Conservation (phyloP, 257 asterid species). For the Petrea volubilis region DNA sequence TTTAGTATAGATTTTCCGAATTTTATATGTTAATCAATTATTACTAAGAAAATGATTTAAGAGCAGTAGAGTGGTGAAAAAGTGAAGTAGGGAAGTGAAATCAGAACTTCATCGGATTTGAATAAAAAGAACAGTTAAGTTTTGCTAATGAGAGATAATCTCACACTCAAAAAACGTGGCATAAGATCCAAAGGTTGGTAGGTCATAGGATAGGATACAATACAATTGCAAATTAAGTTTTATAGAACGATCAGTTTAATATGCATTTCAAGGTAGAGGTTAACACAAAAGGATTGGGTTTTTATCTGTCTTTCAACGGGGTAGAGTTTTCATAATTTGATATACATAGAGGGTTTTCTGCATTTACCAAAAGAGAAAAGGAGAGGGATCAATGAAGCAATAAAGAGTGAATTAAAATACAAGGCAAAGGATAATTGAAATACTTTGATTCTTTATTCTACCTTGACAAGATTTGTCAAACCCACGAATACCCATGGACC, state of each 20-base stretch:
- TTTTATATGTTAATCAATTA: background rate
- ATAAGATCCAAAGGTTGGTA: background rate
- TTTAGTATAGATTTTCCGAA: background rate
- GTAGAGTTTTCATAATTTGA: background rate
- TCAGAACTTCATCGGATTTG: background rate
- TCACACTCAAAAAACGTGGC: background rate
- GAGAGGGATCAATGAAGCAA: background rate
- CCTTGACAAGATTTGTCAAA: constrained; percentile 84
- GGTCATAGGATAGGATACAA: background rate
- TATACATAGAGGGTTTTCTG: background rate
- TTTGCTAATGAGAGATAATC: background rate
- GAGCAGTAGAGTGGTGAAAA: background rate
- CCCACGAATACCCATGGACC: constrained; percentile 98
- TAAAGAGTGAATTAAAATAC: background rate
- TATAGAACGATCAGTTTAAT: background rate
- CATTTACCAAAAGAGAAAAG: constrained; percentile 4
- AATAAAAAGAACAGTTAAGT: background rate
- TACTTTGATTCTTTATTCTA: constrained; percentile 32
- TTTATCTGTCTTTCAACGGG: background rate
- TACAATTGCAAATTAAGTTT: background rate
- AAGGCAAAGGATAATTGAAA: background rate
- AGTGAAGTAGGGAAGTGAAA: too few species aligned
- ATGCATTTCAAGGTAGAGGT: background rate
- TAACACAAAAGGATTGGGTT: background rate
- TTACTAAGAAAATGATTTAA: background rate